Evolutionary conservation across 805 yeast species (phyloP).

Genomic region (Diddensiella santjacobensis): DNA sequence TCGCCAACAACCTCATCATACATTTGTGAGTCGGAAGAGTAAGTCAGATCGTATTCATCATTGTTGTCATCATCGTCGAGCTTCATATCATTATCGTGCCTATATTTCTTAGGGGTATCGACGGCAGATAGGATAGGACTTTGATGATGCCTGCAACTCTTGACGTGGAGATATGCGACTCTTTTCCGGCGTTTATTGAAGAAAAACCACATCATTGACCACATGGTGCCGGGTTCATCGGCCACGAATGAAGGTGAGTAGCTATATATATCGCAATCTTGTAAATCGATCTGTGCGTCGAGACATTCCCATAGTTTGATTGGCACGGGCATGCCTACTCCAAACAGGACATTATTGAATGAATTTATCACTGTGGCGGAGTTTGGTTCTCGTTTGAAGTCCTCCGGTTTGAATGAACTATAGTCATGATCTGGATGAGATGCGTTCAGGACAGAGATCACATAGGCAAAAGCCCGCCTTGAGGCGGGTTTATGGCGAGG

Average conservation of each 20-base stretch:
- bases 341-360: constrained; percentile 73
- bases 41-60: constrained; percentile 45
- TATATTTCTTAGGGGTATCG: constrained; percentile 6
- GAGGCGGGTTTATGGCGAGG: constrained; percentile 83
- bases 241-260: constrained; percentile 54
- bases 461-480: constrained; percentile 82
- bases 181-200: constrained; percentile 88
- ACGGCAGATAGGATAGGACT: constrained; percentile 35
- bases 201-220: constrained; percentile 87
- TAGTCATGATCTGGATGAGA: constrained; percentile 97
- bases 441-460: constrained; percentile 85
- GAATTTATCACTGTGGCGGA: constrained; percentile 47
- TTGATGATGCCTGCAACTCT: constrained; percentile 44
- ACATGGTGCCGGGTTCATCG: constrained; percentile 57
- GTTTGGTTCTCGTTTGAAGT: constrained; percentile 51
- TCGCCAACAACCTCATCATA: constrained; percentile 42
- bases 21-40: constrained; percentile 22
- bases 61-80: constrained; percentile 40
- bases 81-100: constrained; percentile 27
- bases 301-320: constrained; percentile 88
- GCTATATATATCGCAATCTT: constrained; percentile 43
- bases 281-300: constrained; percentile 74
- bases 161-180: constrained; percentile 79
- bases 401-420: constrained; percentile 75
- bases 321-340: constrained; percentile 43